Evolutionary conservation across 2,329 filamentous ascomycete species (phyloP), one percentile per base, ranked within the genome.

Genomic region (Fusarium continuum): DNA sequence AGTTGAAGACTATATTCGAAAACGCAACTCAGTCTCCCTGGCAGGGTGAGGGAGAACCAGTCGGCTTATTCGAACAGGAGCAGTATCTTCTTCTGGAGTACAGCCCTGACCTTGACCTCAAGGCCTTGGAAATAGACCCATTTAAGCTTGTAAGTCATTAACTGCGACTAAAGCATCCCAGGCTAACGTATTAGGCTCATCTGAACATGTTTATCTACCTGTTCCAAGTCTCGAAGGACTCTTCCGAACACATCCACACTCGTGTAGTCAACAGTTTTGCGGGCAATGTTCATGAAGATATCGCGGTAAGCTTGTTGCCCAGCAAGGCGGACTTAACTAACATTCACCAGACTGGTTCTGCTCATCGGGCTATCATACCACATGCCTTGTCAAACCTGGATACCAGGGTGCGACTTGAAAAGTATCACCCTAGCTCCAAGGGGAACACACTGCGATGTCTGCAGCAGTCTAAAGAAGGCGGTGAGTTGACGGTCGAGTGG

Each of bases 91-190:
- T 59, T 9, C 5, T 59, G 0, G 55, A 59, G 9, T 59, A 52
- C 2, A 53, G 20, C 0, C 55, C 55, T 3, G 54, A 59, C 6
- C 38, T 59, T 13, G 44, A 59, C 14, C 16, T 59, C 3, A 59
- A 51, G 16, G 26, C 26, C 6, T 4, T 59, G 2, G 2, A 16
- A 4, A 43, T 59, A 0, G 19, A 59, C 9, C 26, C 54, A 0
- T 3, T 14, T 1, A 39, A 59, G 2, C 5, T 59, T 1, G 55
- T 59, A 3, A 34, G 55, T 52, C 1, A 8, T 3, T 4, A 1
- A 0, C 2, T 2, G 1, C 0, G 0, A 20, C 14, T 1, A 0
- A 2, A 9, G 0, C 3, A 6, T 1, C 0, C 11, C 5, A 0
- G 2, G 4, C 38, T 43, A 2, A 58, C n/a, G 4, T 6, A 0